Evolutionary conservation across 2,329 filamentous ascomycete genomes (phyloP).

Genomic region (Paecilomyces fulvus): DNA sequence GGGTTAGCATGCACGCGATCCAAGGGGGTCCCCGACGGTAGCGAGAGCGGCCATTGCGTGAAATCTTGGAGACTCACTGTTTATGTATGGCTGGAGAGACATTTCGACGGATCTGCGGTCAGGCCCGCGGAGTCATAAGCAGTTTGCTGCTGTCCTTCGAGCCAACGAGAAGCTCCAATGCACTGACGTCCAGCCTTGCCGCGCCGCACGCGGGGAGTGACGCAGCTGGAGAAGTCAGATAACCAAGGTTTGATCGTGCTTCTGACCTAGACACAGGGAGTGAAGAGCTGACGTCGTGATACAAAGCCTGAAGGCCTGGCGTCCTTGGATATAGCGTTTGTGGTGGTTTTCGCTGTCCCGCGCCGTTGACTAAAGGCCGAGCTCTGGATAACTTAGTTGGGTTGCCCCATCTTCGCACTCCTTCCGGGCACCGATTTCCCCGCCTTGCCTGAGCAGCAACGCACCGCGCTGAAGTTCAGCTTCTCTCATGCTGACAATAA

Average conservation of each 20-base stretch:
- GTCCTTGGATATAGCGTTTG: neutral
- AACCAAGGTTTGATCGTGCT: neutral
- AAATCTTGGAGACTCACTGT: slow-evolving; percentile 36
- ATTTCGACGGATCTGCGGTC: slow-evolving; percentile 25
- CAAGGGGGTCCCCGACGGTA: neutral
- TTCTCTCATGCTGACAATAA: neutral
- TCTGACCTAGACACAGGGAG: neutral
- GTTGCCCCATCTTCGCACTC: neutral
- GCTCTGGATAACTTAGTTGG: neutral
- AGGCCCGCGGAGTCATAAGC: neutral
- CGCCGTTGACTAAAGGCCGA: neutral
- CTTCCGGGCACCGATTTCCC: neutral
- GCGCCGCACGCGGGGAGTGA: neutral
- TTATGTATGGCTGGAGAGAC: slow-evolving; percentile 47
- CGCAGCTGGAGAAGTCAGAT: neutral
- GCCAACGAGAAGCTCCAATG: neutral
- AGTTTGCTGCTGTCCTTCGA: neutral
- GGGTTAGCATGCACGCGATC: neutral
- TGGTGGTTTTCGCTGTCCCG: neutral
- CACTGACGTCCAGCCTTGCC: neutral
- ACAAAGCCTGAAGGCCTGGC: neutral
- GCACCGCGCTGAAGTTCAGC: neutral
- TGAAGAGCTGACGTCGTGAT: neutral
- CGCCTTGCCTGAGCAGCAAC: neutral
- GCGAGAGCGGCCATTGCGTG: neutral